Evolutionary conservation across 371 early-diverging fungal genomes (phyloP).

Genomic region (Blakeslea trispora): DNA sequence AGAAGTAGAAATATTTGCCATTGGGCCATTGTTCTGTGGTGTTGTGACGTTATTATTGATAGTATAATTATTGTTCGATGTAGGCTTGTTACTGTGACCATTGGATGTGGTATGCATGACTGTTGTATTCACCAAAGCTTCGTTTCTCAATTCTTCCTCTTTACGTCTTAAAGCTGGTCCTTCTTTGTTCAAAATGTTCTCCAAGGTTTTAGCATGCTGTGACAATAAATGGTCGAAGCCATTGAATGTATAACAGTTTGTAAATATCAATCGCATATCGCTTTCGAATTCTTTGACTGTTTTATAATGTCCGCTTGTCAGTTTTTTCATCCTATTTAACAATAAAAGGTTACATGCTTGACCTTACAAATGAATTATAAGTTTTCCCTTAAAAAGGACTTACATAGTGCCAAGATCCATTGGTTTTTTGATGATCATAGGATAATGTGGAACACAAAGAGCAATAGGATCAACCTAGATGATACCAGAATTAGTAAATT

Average conservation of each 20-base stretch:
- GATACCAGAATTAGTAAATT: too few species aligned
- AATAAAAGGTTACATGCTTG: too few species aligned
- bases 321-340: constrained; percentile 72
- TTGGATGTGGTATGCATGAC: background rate
- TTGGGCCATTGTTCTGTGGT: background rate
- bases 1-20: background rate
- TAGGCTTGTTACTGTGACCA: background rate
- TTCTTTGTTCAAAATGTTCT: constrained; percentile 55
- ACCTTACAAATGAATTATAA: too few species aligned
- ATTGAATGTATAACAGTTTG: constrained; percentile 92
- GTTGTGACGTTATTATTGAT: background rate
- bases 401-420: constrained; percentile 74
- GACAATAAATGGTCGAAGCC: constrained; percentile 70
- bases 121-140: background rate
- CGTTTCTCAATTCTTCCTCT: constrained; percentile 27
- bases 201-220: constrained; percentile 58
- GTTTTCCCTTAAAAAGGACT: too few species aligned
- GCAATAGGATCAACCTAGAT: constrained; percentile 72
- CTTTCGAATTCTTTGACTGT: constrained; percentile 64
- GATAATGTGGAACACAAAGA: constrained; percentile 82
- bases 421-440: constrained; percentile 80
- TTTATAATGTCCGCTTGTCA: constrained; percentile 58
- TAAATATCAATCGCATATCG: constrained; percentile 75
- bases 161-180: constrained; percentile 26
- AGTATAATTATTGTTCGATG: background rate